Evolutionary conservation across 2,329 filamentous ascomycete species (phyloP), one percentile per base, ranked within the genome.

Genomic region (Dothidotthia symphoricarpi): DNA sequence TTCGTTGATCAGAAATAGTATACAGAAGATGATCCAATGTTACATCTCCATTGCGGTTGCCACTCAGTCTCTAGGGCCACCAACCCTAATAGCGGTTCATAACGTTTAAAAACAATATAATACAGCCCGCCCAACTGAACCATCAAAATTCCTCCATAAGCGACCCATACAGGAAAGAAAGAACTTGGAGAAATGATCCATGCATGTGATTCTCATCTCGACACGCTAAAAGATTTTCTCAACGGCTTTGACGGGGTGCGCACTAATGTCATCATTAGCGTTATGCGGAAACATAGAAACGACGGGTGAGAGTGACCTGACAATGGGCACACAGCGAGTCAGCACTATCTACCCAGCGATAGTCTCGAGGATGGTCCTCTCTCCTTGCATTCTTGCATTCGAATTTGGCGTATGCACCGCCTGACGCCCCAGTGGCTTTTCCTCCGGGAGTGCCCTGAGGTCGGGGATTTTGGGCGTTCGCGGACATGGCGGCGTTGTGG

Each of bases 341-440:
- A 39, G 51, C 48, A 13, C 39, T 40, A 35, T 51, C 44, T 11
- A 57, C 47, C 31, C 45, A 43, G 28, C 42, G 45, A 39, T 55
- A 53, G 17, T 51, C 41, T 28, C 39, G 34, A 12, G 53, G 53
- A 31, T 56, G 55, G 7, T 47, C 49, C n/a, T 45, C 36, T n/a
- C 49, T 39, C 25, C 43, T 41, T 33, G 45, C 47, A 34, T 57
- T 55, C 17, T 35, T 33, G 47, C 55, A 58, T 10, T 39, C 41
- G 17, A 55, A 50, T 33, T 44, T 51, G 31, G 36, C 41, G 34
- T 51, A 41, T n/a, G 45, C 47, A 37, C 53, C 55, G 19, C 55
- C 55, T 27, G 43, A 49, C 33, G 55, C 55, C 27, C 55, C 55
- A n/a, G 55, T 57, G 29, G 47, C 41, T n/a, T n/a, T n/a, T n/a